Evolutionary conservation across 1,284 basidiomycete species (phyloP), one percentile per base, ranked within the genome.

Genomic region (Tilletia setariae): DNA sequence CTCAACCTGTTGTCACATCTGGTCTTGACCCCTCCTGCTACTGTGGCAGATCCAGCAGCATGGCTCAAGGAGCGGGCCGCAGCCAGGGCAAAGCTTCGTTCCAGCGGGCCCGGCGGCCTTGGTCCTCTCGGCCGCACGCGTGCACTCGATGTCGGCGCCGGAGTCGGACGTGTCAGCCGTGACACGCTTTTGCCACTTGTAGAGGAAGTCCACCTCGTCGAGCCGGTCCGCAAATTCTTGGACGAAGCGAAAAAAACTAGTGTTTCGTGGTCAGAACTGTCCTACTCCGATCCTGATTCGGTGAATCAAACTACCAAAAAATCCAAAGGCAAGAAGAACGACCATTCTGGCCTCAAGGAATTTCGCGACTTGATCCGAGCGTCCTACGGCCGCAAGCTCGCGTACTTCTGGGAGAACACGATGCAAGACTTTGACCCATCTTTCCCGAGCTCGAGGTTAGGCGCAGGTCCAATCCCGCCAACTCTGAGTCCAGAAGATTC

Each of bases 141-240:
- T 16, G 80, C 78, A 21, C 73, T 82, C 25, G 80, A 82, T 62
- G 79, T 76, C 64, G 80, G 80, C 44, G 80, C 80, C 9, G 80
- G 80, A 13, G 78, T 82, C 4, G 80, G 80, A 2, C 66, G 80
- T n/a, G 80, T 82, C 28, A 77, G 76, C 4, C 70, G 76, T 59
- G 74, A 79, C 71, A 76, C 73, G 40, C 67, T 82, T 8, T 68
- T 79, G 19, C 76, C 74, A n/a, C 71, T 82, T 51, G 72, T 80
- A 28, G 79, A 82, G 61, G 73, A 80, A 49, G 80, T 82, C 7
- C 78, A 81, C 56, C 69, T 82, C 53, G 80, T 81, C 56, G 80
- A 82, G 68, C 80, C 80, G 1, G 79, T 81, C 8, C 68, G 21
- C 3, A 64, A 64, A 30, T 28, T 42, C 32, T 21, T 56, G 16